Percentiles rank a stretch among this genome's conserved stretches.
phyloP scores from a whole-genome alignment of 1,284 basidiomycete species.

The Gastroboletus turbinatus region DNA sequence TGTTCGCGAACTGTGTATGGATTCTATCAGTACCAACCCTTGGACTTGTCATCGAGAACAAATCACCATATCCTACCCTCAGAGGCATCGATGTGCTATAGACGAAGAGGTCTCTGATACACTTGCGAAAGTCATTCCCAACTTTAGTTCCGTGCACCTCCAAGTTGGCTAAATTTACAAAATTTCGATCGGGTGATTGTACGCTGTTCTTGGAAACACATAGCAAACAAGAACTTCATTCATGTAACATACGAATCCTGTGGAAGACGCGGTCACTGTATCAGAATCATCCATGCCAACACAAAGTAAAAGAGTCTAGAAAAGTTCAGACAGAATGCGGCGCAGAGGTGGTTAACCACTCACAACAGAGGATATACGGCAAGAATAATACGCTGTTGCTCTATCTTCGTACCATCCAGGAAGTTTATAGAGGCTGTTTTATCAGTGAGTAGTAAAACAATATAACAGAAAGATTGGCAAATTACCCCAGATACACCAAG shows the following conservation, averaged over 20 bases:
- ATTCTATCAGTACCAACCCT: slow-evolving; percentile 1
- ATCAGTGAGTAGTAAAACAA: slow-evolving; percentile 1
- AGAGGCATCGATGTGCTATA: slow-evolving; percentile 21
- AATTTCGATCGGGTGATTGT: neutral
- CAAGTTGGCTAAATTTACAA: neutral
- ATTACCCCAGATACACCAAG: slow-evolving; percentile 94
- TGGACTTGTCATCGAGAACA: neutral
- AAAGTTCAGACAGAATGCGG: neutral
- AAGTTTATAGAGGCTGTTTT: slow-evolving; percentile 86
- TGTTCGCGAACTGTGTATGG: slow-evolving; percentile 74
- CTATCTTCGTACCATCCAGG: slow-evolving; percentile 89
- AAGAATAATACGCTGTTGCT: slow-evolving; percentile 81
- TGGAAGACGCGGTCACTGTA: slow-evolving; percentile 51
- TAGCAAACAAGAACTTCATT: slow-evolving; percentile 16
- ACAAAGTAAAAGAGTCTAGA: slow-evolving; percentile 80
- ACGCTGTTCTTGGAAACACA: neutral
- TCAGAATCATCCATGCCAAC: slow-evolving; percentile 93
- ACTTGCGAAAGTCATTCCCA: neutral
- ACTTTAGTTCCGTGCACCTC: neutral
- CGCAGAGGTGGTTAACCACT: slow-evolving; percentile 5
- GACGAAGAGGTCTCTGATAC: neutral
- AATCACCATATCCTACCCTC: slow-evolving; percentile 33
- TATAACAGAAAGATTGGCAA: slow-evolving; percentile 7
- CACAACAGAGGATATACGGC: slow-evolving; percentile 92
- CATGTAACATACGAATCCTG: slow-evolving; percentile 7